phyloP scores from a whole-genome alignment of 2,329 filamentous ascomycete genomes.

The Aspergillus jensenii region DNA sequence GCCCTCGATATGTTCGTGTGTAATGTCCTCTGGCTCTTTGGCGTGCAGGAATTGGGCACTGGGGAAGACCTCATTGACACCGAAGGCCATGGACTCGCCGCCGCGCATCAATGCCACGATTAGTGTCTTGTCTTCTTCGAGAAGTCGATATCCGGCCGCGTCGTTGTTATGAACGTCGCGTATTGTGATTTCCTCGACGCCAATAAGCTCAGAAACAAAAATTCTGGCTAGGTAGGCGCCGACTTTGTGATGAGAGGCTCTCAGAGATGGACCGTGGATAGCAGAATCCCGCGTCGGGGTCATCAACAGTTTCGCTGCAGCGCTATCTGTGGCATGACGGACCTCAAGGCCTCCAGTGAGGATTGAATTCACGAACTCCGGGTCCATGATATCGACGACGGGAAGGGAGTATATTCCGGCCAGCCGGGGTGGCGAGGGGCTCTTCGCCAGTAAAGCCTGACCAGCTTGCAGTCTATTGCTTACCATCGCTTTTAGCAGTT shows the following conservation, averaged over 20 bases:
- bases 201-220: slow-evolving; percentile 47
- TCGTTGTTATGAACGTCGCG: slow-evolving; percentile 52
- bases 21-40: slow-evolving; percentile 41
- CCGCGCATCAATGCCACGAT: slow-evolving; percentile 65
- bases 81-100: slow-evolving; percentile 62
- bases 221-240: slow-evolving; percentile 57
- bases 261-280: slow-evolving; percentile 47
- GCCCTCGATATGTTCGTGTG: slow-evolving; percentile 40
- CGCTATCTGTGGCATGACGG: slow-evolving; percentile 48
- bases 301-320: slow-evolving; percentile 52
- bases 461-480: slow-evolving; percentile 39
- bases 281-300: slow-evolving; percentile 54
- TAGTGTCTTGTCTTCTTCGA: slow-evolving; percentile 48
- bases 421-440: slow-evolving; percentile 41
- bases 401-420: slow-evolving; percentile 42
- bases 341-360: slow-evolving; percentile 25
- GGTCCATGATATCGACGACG: slow-evolving; percentile 33
- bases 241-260: slow-evolving; percentile 49
- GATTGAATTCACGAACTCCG: slow-evolving; percentile 27
- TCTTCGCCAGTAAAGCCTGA: slow-evolving; percentile 50
- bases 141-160: slow-evolving; percentile 49
- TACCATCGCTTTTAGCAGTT: slow-evolving; percentile 45
- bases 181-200: slow-evolving; percentile 51
- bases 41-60: slow-evolving; percentile 54
- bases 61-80: slow-evolving; percentile 56